Evolutionary conservation across 148 eudicot genomes (phyloP).

Genomic region (Rhododendron ovatum): DNA sequence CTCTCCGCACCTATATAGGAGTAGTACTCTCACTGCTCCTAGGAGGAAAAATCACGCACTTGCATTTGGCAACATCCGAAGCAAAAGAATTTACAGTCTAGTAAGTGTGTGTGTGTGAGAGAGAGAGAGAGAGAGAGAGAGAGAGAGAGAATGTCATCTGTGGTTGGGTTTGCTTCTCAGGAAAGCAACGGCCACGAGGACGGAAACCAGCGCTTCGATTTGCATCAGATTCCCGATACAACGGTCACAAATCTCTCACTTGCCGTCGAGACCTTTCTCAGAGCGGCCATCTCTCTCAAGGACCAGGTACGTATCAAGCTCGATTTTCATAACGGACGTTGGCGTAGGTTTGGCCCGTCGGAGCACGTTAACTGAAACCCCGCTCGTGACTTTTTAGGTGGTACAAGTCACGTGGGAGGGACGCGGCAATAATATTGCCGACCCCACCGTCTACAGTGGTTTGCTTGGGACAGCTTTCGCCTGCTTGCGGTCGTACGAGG

Average conservation of each 20-base stretch:
- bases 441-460: constrained; percentile 52
- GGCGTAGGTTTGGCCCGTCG: background rate
- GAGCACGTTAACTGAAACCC: background rate
- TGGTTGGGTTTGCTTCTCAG: constrained; percentile 21
- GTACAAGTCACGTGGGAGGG: constrained; percentile 51
- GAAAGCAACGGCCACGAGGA: constrained; percentile 18
- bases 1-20: background rate
- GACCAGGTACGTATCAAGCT: constrained; percentile 35
- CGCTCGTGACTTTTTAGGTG: constrained; percentile 26
- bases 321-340: background rate
- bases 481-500: constrained; percentile 53
- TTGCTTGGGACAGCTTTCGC: constrained; percentile 62
- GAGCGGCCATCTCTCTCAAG: constrained; percentile 52
- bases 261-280: constrained; percentile 29
- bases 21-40: background rate
- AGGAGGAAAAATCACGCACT: background rate
- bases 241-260: constrained; percentile 31
- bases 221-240: constrained; percentile 14
- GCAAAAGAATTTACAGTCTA: background rate
- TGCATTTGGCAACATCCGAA: background rate
- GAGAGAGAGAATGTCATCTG: constrained; percentile 27
- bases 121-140: background rate
- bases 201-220: constrained; percentile 11
- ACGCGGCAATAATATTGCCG: constrained; percentile 6
- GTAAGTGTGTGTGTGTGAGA: no score